Conservation (phyloP, 2,329 filamentous ascomycete species). For the Fusarium sambucinum region DNA sequence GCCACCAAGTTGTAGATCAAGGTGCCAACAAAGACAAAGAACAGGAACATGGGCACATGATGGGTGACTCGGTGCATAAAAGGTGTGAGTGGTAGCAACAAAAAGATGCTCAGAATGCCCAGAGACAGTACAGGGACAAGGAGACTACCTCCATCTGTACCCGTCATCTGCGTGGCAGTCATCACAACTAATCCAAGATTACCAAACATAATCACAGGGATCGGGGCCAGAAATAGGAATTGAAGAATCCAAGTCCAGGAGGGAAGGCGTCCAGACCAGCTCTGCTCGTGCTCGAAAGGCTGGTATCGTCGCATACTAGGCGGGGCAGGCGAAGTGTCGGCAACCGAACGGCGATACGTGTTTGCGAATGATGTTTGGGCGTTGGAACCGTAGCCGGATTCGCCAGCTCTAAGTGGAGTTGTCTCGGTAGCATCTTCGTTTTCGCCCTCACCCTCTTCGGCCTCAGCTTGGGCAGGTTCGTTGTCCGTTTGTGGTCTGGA, state of each 20-base stretch:
- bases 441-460: conserved; percentile 32
- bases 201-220: conserved; percentile 80
- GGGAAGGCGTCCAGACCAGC: conserved; percentile 84
- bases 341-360: conserved; percentile 65
- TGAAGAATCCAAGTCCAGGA: conserved; percentile 91
- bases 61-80: conserved; percentile 89
- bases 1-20: conserved; percentile 86
- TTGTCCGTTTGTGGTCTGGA: conserved; percentile 19
- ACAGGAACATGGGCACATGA: conserved; percentile 82
- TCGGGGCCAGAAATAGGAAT: conserved; percentile 81
- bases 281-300: conserved; percentile 79
- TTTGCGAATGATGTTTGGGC: conserved; percentile 66
- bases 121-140: conserved; percentile 79
- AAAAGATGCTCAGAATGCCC: conserved; percentile 74
- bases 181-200: conserved; percentile 81
- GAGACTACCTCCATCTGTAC: conserved; percentile 81
- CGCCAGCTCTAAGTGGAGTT: conserved; percentile 63
- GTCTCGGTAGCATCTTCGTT: conserved; percentile 61
- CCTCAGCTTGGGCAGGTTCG: conserved; percentile 42
- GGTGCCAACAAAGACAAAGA: conserved; percentile 79
- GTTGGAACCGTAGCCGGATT: conserved; percentile 52
- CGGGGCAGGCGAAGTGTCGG: conserved; percentile 43
- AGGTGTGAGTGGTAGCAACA: conserved; percentile 82
- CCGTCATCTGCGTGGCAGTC: conserved; percentile 81
- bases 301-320: conserved; percentile 47